Evolutionary conservation across 1,139 yeast species (phyloP), one percentile per base, ranked within the genome.

Genomic region (Wickerhamiella pararugosa): DNA sequence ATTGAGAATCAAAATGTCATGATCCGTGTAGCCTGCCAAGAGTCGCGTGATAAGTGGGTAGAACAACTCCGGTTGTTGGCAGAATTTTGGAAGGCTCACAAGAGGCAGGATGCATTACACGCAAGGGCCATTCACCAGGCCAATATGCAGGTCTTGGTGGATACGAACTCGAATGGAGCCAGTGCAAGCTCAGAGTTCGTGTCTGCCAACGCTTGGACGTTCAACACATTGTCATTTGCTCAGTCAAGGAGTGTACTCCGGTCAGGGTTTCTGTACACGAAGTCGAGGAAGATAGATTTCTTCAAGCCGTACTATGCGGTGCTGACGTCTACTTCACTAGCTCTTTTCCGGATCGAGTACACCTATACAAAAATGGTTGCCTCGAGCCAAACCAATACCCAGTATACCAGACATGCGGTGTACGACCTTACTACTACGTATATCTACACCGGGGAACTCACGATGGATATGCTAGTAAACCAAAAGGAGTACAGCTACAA

Each of bases 31-130:
- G 73, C 75, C 4, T 64, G 66, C 47, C 47, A 62, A 15, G 43
- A 42, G 0, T 56, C 72, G 0, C 65, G 93, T 39, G 72, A 76
- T 50, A 70, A 70, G 45, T 87, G 97, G 97, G 65, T 80, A 1
- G 26, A 29, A 0, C 60, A 75, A 36, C 60, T 87, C 29, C 48
- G 45, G 0, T 61, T 61, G 3, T 56, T 80, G 29, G 56, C 59
- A 9, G 48, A 50, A 1, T 86, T 79, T 57, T 87, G 96, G 96
- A 63, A 57, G 7, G 51, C 54, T 6, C 65, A 75, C 42, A 58
- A 60, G 32, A 53, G 53, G 2, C 66, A 67, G n/a, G 78, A 75
- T 47, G 49, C 7, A 65, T 10, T 25, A 28, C 29, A 29, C 7
- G 37, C 34, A 5, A 39, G 31, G 26, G 28, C 26, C 5, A 15